phyloP scores from a whole-genome alignment of 768 basidiomycete genomes.

The Neoboletus subvelutipes region DNA sequence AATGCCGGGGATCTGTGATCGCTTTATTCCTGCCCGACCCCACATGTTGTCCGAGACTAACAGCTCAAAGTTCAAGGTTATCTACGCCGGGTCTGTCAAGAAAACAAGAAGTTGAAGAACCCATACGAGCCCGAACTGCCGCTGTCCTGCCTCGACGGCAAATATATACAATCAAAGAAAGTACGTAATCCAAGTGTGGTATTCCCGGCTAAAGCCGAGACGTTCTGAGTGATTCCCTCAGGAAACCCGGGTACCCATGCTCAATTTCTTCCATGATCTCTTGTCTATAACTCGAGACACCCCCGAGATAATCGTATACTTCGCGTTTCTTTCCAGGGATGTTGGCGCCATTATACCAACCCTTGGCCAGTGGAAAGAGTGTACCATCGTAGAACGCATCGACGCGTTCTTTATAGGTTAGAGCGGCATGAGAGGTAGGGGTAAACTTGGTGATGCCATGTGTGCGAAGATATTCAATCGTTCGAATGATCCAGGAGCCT shows the following conservation, averaged over 20 bases:
- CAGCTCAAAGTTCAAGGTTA: too few species aligned
- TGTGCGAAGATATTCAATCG: constrained; percentile 11
- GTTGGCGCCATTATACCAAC: constrained; percentile 7
- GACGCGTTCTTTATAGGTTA: constrained; percentile 8
- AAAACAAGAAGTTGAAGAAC: too few species aligned
- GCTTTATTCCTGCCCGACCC: too few species aligned
- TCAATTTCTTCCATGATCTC: constrained; percentile 17
- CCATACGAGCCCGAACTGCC: too few species aligned
- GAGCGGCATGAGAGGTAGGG: constrained; percentile 7
- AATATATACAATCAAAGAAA: too few species aligned
- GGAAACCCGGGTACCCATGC: constrained; percentile 12
- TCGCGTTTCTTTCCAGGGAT: constrained; percentile 10
- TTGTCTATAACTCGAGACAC: neutral
- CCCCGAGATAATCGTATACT: constrained; percentile 5
- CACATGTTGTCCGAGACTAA: too few species aligned
- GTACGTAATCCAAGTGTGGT: too few species aligned
- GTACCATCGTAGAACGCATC: constrained; percentile 1
- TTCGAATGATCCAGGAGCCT: constrained; percentile 8
- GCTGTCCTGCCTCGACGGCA: too few species aligned
- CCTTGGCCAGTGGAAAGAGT: constrained; percentile 4
- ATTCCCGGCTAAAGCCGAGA: neutral
- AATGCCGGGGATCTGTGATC: too few species aligned
- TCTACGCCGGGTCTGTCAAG: too few species aligned
- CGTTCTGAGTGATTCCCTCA: constrained; percentile 1
- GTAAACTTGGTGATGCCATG: constrained; percentile 12